phyloP scores from a whole-genome alignment of 2,329 filamentous ascomycete species.

The Scedosporium minutisporum region DNA sequence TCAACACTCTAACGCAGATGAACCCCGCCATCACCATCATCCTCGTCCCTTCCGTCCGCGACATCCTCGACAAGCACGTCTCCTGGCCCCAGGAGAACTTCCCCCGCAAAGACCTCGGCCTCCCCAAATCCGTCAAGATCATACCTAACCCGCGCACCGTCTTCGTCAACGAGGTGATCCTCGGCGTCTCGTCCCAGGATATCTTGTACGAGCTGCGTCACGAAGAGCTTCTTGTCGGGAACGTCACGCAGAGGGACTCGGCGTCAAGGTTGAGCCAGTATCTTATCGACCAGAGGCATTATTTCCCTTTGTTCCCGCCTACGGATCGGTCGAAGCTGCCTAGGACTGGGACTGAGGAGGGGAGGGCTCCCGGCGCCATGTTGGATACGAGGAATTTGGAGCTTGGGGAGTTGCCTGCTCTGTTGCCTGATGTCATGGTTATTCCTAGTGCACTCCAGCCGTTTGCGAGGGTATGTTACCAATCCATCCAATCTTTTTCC shows the following conservation, averaged over 20 bases:
- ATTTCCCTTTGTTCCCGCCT: constrained; percentile 81
- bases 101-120: constrained; percentile 58
- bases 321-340: constrained; percentile 58
- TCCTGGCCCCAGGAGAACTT: constrained; percentile 68
- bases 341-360: constrained; percentile 51
- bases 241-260: constrained; percentile 13
- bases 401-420: constrained; percentile 81
- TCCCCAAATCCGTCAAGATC: constrained; percentile 67
- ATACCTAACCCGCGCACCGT: constrained; percentile 88
- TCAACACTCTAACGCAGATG: constrained; percentile 59
- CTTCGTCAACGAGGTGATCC: constrained; percentile 74
- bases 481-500: background rate
- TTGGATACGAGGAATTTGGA: constrained; percentile 79
- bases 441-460: constrained; percentile 74
- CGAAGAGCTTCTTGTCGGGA: constrained; percentile 58
- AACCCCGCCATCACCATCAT: constrained; percentile 75
- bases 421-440: constrained; percentile 75
- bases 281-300: constrained; percentile 82
- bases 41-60: constrained; percentile 73
- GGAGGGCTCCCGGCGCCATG: constrained; percentile 61
- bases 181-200: constrained; percentile 79
- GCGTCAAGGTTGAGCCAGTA: constrained; percentile 60
- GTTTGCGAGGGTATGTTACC: constrained; percentile 66
- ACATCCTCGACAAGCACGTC: constrained; percentile 72
- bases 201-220: constrained; percentile 70